Evolutionary conservation across 805 yeast genomes (phyloP).

Genomic region (Wickerhamomyces hampshirensis): DNA sequence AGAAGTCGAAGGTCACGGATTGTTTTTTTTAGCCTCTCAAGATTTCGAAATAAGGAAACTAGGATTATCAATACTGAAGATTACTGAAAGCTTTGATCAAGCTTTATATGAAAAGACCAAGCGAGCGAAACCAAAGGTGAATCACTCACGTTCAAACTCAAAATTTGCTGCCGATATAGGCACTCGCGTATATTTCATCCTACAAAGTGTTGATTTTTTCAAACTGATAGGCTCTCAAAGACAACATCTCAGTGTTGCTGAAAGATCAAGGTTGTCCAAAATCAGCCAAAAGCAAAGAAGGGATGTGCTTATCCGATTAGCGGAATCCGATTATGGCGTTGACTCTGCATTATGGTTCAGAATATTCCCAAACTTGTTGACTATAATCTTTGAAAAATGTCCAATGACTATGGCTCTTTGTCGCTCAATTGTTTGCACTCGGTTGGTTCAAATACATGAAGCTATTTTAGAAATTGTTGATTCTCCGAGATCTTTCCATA

Average conservation of each 20-base stretch:
- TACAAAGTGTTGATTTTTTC: conserved; percentile 66
- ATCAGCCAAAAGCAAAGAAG: conserved; percentile 52
- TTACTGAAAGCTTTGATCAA: conserved; percentile 84
- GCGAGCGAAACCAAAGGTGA: conserved; percentile 17
- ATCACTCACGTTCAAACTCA: conserved; percentile 50
- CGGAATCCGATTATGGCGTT: conserved; percentile 90
- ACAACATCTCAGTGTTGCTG: conserved; percentile 62
- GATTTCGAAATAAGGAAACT: conserved; percentile 69
- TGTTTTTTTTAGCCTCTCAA: conserved; percentile 86
- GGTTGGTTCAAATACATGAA: conserved; percentile 83
- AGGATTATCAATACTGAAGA: conserved; percentile 69
- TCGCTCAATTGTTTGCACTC: conserved; percentile 82
- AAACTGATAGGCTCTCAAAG: conserved; percentile 51
- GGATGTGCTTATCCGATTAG: conserved; percentile 68
- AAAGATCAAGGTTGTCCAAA: conserved; percentile 63
- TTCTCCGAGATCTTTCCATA: conserved; percentile 26
- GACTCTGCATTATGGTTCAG: conserved; percentile 97
- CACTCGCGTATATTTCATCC: conserved; percentile 66
- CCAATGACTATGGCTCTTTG: conserved; percentile 94
- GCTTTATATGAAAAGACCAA: conserved; percentile 56
- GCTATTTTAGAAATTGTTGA: conserved; percentile 52
- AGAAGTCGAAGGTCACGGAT: conserved; percentile 93
- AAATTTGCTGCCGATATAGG: conserved; percentile 79
- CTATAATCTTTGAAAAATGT: conserved; percentile 67
- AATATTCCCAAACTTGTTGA: conserved; percentile 71